Evolutionary conservation across 257 asterid genomes (phyloP), one percentile per base, ranked within the genome.

Genomic region (Mentha longifolia): DNA sequence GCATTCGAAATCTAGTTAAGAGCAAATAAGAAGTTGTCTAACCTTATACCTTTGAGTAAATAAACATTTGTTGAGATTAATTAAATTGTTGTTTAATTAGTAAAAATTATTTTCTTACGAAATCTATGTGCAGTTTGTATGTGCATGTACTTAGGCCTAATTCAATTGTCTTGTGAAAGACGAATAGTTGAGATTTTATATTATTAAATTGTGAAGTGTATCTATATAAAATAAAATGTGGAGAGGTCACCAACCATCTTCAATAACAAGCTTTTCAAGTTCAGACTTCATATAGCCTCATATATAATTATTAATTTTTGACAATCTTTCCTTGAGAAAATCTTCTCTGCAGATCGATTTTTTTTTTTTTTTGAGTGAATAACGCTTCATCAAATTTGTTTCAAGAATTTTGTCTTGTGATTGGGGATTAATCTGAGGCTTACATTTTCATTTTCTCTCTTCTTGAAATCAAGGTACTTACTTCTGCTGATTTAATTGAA

Each of bases 241-340:
- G 84, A 81, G 78, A 81, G 84, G 74, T 79, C 74, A 84, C 86
- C 89, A 84, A 84, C 80, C 79, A 61, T 62, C 39, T 80, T 78
- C 54, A 63, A 51, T 61, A 50, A 47, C 75, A 80, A 54, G 79
- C 69, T 66, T 69, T 50, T 51, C 35, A 55, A 60, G 55, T 59
- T 35, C 16, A 65, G 59, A 56, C 74, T 43, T 79, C 60, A 42
- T 51, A 51, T 71, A 63, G 46, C 82, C 70, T 52, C 8, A 49
- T 22, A 9, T 13, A 55, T 49, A n/a, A 49, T 30, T 19, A 56
- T 42, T 63, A 33, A n/a, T 72, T 39, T 69, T 73, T 17, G 54
- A 47, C 20, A 62, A 16, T 66, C 68, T 79, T 35, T 19, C 42
- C 59, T 8, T 45, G 8, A 25, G n/a, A 67, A 35, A 11, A 19